Conservation (phyloP, 768 basidiomycete species). For the Psilocybe sp. region DNA sequence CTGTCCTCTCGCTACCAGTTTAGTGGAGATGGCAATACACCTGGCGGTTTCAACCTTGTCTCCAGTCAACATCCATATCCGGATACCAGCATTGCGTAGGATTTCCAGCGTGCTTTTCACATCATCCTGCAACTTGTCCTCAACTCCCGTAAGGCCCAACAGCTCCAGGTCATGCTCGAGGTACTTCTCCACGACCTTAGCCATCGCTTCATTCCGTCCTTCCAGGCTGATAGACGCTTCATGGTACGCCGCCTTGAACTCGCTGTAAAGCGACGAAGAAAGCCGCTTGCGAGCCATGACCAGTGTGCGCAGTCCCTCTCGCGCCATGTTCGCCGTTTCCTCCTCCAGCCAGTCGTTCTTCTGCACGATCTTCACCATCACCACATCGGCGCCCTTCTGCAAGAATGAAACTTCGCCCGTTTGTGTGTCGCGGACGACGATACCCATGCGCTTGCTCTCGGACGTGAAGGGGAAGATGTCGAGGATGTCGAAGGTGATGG, state of each 20-base stretch:
- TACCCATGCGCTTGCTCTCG: constrained; percentile 99
- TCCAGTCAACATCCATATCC: constrained; percentile 99
- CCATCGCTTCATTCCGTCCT: constrained; percentile 79
- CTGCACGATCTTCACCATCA: constrained; percentile 93
- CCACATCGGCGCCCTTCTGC: constrained; percentile 98
- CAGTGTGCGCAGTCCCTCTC: constrained; percentile 91
- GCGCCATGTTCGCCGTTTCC: constrained; percentile 97
- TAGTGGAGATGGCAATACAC: constrained; percentile 96
- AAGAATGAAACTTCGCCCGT: constrained; percentile 83
- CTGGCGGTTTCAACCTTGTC: constrained; percentile 99
- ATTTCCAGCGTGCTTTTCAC: constrained; percentile 93
- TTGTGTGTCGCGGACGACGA: constrained; percentile 80
- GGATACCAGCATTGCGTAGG: constrained; percentile 92
- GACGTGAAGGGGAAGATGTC: constrained; percentile 98
- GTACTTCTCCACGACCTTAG: constrained; percentile 65
- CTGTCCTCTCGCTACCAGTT: constrained; percentile 92
- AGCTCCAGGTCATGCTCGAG: constrained; percentile 91
- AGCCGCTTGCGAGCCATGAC: constrained; percentile 87
- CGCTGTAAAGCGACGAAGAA: constrained; percentile 61
- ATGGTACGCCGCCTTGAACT: constrained; percentile 71
- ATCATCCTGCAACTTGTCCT: constrained; percentile 97
- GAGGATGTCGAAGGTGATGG: constrained; percentile 78
- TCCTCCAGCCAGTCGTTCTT: constrained; percentile 99
- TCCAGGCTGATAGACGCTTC: constrained; percentile 79
- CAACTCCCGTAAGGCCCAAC: constrained; percentile 94